phyloP scores from a whole-genome alignment of 139 green algal genomes.

The Nannochloris sp. region DNA sequence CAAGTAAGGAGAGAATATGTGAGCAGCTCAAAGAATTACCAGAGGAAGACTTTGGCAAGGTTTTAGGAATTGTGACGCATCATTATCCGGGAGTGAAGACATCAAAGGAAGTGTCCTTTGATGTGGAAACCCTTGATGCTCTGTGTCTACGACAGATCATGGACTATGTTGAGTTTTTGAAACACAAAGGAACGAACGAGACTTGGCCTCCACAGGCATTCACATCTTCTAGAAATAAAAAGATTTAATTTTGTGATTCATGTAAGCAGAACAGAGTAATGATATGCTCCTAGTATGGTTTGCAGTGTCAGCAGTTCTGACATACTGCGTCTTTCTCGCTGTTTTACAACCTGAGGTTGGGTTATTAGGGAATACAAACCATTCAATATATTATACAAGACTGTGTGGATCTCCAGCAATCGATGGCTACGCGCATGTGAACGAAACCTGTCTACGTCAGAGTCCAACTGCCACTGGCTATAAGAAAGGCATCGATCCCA shows the following conservation, averaged over 20 bases:
- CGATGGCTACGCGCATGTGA: constrained; percentile 59
- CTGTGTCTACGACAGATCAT: constrained; percentile 44
- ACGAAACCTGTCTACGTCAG: constrained; percentile 40
- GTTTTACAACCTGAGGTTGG: background rate
- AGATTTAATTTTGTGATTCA: background rate
- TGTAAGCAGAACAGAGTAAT: background rate
- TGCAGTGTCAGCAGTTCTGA: no score
- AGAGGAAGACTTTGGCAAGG: constrained; percentile 38
- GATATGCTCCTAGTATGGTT: no score
- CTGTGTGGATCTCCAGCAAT: constrained; percentile 54
- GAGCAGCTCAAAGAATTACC: constrained; percentile 19
- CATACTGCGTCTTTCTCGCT: no score
- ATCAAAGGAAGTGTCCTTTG: constrained; percentile 41
- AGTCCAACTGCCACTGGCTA: constrained; percentile 37
- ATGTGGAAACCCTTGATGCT: constrained; percentile 41
- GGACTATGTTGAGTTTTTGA: background rate
- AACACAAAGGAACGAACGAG: background rate
- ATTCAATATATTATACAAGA: background rate
- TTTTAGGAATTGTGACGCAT: constrained; percentile 35
- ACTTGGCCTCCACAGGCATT: background rate
- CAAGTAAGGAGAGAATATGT: constrained; percentile 31
- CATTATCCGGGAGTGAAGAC: constrained; percentile 33
- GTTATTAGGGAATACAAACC: background rate
- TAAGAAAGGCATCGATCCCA: background rate
- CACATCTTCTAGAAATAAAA: background rate